Evolutionary conservation across 1,284 basidiomycete species (phyloP).

Genomic region (Sporisorium exsertum): DNA sequence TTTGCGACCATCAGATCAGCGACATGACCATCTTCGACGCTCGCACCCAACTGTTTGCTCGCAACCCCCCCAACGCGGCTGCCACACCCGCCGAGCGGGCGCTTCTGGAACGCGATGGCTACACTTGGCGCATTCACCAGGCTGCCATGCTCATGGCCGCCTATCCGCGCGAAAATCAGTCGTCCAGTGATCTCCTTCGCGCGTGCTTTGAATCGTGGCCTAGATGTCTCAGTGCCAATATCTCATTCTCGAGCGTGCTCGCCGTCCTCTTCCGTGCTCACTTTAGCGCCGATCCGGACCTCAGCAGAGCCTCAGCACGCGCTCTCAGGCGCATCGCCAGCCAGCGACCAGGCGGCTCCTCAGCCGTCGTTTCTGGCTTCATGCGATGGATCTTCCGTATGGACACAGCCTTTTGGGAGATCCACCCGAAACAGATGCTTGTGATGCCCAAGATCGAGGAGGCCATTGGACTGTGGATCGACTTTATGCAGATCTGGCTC

Average conservation of each 20-base stretch:
- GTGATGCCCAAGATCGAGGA: constrained; percentile 76
- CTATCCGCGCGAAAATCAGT: constrained; percentile 75
- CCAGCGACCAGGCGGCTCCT: constrained; percentile 72
- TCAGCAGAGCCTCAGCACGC: constrained; percentile 78
- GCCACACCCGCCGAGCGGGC: constrained; percentile 42
- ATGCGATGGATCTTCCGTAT: constrained; percentile 83
- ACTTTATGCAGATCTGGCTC: constrained; percentile 79
- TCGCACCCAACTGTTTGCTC: constrained; percentile 74
- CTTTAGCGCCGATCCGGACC: constrained; percentile 79
- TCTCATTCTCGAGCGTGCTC: constrained; percentile 76
- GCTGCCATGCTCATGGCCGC: constrained; percentile 76
- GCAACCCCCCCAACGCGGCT: constrained; percentile 25
- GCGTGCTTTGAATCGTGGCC: constrained; percentile 88
- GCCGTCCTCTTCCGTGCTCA: constrained; percentile 85
- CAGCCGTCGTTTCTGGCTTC: constrained; percentile 77
- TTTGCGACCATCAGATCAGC: constrained; percentile 79
- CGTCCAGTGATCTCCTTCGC: constrained; percentile 81
- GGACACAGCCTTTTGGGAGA: constrained; percentile 77
- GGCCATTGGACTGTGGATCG: constrained; percentile 80
- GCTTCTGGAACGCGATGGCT: constrained; percentile 68
- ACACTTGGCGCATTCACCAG: constrained; percentile 74
- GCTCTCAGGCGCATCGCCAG: constrained; percentile 81
- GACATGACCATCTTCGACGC: constrained; percentile 86
- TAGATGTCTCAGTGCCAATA: constrained; percentile 75
- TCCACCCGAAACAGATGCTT: constrained; percentile 74